Conservation (phyloP, 2,329 filamentous ascomycete species). For the Aspergillus fischeri region DNA sequence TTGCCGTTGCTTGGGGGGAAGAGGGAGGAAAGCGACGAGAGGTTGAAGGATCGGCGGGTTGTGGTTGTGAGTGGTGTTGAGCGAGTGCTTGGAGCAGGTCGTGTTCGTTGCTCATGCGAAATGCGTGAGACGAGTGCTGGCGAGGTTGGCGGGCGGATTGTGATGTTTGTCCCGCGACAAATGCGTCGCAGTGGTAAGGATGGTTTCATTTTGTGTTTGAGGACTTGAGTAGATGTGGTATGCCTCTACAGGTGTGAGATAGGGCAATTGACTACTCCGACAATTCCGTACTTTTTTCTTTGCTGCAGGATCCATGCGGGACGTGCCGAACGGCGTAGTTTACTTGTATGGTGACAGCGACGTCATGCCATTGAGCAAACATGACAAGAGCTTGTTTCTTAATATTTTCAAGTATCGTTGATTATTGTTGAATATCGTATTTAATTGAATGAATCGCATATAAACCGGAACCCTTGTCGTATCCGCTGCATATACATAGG, state of each 20-base stretch:
- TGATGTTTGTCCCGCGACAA: not conserved
- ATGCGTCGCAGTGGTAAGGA: not conserved
- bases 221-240: not conserved
- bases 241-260: not conserved
- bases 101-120: slow-evolving; percentile 9
- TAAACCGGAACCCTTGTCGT: too few relatives aligned
- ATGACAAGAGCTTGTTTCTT: not conserved
- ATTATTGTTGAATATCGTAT: too few relatives aligned
- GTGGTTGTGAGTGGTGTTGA: slow-evolving; percentile 6
- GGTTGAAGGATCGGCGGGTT: slow-evolving; percentile 19
- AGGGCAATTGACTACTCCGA: not conserved
- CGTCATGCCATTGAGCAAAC: not conserved
- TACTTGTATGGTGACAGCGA: not conserved
- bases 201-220: slow-evolving; percentile 1
- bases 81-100: slow-evolving; percentile 3
- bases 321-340: slow-evolving; percentile 4
- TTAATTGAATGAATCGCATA: too few relatives aligned
- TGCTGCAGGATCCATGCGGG: not conserved
- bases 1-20: slow-evolving; percentile 18
- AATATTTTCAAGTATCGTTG: not conserved
- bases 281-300: not conserved
- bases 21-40: slow-evolving; percentile 28
- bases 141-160: not conserved
- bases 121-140: not conserved
- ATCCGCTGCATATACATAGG: too few relatives aligned